Evolutionary conservation across 2,329 filamentous ascomycete species (phyloP), one percentile per base, ranked within the genome.

Genomic region (Metarhizium guizhouense): DNA sequence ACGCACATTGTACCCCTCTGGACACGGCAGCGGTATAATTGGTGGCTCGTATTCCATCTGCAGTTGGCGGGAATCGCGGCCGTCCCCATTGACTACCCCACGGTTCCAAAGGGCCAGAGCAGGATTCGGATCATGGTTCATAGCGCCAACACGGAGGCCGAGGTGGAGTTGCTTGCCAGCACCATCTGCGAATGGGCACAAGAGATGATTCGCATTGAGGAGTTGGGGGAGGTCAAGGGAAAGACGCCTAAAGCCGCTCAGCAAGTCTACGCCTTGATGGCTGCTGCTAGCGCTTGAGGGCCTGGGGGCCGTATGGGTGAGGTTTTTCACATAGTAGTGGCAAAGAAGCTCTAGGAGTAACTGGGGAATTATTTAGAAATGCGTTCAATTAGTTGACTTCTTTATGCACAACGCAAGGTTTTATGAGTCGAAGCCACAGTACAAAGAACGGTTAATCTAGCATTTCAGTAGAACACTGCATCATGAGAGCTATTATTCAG

Each of bases 41-140:
- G 47, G 20, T 67, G 56, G 47, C 58, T 68, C 5, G 54, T 58
- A 4, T 62, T 65, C 53, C 65, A 68, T 49, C 58, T 68, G 14
- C 53, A 56, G 52, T n/a, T 58, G 30, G 18, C 52, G 1, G 49
- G 52, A 16, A 56, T 63, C 51, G 58, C 36, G 16, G 61, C 54
- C 1, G 65, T 57, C 38, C 61, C 72, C 8, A 65, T 76, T 2
- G 67, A 68, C 6, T 63, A 68, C 51, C 75, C 74, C 1, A 68
- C 68, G 2, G 74, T 77, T 2, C 71, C 72, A 0, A 59, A 62
- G 42, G 73, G 73, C 0, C 63, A 68, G 18, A 65, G 65, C 48
- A 64, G 74, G 8, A 59, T 77, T 2, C 64, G 72, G 32, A 55
- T 76, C 1, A 67, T 70, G 20, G 57, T 77, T 29, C 73, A 77